Evolutionary conservation across 208 protist species (phyloP).

Genomic region (Phytomonas francai): DNA sequence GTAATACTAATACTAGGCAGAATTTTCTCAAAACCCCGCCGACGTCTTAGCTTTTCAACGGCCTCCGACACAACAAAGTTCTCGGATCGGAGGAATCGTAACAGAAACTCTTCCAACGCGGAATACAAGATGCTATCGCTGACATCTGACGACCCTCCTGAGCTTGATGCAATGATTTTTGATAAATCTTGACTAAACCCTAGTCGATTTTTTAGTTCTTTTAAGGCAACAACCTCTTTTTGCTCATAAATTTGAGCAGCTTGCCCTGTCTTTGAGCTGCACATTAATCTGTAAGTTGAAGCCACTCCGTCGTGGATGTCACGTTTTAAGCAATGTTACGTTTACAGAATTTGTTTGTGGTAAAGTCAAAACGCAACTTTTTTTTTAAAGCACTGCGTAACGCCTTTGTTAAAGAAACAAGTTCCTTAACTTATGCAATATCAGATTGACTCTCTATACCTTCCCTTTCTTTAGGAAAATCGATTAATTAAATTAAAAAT

Average conservation of each 20-base stretch:
- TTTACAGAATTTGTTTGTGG: neutral
- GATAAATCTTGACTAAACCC: neutral
- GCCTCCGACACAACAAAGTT: conserved; percentile 35
- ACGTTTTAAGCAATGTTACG: neutral
- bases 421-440: neutral
- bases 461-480: neutral
- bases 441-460: neutral
- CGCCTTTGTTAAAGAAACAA: neutral
- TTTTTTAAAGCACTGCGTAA: neutral
- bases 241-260: neutral
- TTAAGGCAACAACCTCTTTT: neutral
- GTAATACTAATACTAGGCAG: conserved; percentile 55
- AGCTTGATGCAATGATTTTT: neutral
- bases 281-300: neutral
- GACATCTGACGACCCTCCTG: neutral
- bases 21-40: conserved; percentile 47
- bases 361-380: neutral
- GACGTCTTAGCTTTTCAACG: conserved; percentile 41
- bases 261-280: neutral
- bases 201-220: neutral
- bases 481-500: neutral
- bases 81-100: conserved; percentile 49
- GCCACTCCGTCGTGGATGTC: neutral
- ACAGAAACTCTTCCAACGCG: conserved; percentile 41
- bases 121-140: neutral